Evolutionary conservation across 257 asterid species (phyloP).

Genomic region (Salvia rosmarinus): DNA sequence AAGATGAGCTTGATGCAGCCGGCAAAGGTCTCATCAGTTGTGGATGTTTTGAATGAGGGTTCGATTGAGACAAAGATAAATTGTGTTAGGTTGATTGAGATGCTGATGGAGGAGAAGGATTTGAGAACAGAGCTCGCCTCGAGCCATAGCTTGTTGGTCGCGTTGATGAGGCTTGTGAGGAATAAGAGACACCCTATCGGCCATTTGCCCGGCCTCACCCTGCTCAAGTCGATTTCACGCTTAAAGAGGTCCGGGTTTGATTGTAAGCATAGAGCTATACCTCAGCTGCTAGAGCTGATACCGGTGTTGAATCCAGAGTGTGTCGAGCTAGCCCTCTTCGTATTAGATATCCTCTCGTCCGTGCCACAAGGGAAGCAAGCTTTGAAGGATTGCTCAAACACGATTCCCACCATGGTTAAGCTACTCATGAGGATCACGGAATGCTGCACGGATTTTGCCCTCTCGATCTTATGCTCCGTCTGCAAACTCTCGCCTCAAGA

Average conservation of each 20-base stretch:
- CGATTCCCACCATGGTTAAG: slow-evolving; percentile 60
- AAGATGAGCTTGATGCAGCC: slow-evolving; percentile 68
- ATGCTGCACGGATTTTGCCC: slow-evolving; percentile 54
- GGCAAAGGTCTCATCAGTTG: slow-evolving; percentile 61
- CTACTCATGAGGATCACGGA: slow-evolving; percentile 66
- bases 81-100: slow-evolving; percentile 61
- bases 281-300: slow-evolving; percentile 53
- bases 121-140: slow-evolving; percentile 53
- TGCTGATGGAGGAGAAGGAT: slow-evolving; percentile 58
- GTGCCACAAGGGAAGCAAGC: slow-evolving; percentile 61
- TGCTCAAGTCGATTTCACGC: slow-evolving; percentile 52
- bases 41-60: slow-evolving; percentile 74
- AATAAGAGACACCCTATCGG: slow-evolving; percentile 62
- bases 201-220: slow-evolving; percentile 55
- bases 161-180: slow-evolving; percentile 65
- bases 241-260: slow-evolving; percentile 46
- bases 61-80: slow-evolving; percentile 71
- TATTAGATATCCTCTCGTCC: slow-evolving; percentile 51
- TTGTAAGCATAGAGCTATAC: slow-evolving; percentile 64
- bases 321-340: slow-evolving; percentile 53
- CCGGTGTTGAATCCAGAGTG: slow-evolving; percentile 54
- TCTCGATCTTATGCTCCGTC: slow-evolving; percentile 56
- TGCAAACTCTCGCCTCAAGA: slow-evolving; percentile 63
- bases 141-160: slow-evolving; percentile 73
- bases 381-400: slow-evolving; percentile 56